These are phyloP conservation scores for Cadophora sp. DNA, from an alignment of 2,329 filamentous ascomycete genomes.

Conservation along the genomic window DNA sequence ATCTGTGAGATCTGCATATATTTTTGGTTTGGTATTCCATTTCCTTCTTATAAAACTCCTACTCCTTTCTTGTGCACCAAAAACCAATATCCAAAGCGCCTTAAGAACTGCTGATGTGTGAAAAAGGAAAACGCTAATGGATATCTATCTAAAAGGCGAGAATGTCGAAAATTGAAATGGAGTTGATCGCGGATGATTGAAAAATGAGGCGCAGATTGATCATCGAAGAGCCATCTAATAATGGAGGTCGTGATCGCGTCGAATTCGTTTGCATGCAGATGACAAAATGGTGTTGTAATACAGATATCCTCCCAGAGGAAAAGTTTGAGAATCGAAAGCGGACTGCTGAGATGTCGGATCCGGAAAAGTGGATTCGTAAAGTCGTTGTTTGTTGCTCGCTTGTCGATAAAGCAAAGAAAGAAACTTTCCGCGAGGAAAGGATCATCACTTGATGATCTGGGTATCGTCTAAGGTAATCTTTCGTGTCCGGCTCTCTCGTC, in stretches of 20 bases:
- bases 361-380: background rate
- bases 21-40: background rate
- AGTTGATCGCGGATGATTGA: background rate
- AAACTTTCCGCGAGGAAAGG: constrained; percentile 11
- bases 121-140: constrained; percentile 1
- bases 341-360: background rate
- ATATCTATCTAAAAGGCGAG: constrained; percentile 18
- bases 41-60: background rate
- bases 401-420: background rate
- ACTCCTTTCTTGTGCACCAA: background rate
- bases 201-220: background rate
- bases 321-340: constrained; percentile 2
- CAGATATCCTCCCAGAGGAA: constrained; percentile 17
- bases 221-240: background rate
- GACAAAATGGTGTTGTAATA: background rate
- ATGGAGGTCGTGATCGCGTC: background rate
- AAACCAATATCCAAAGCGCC: background rate
- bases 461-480: constrained; percentile 10
- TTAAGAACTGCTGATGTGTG: background rate
- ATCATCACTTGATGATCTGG: constrained; percentile 14
- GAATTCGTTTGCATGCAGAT: background rate
- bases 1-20: background rate
- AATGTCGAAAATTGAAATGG: background rate
- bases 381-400: constrained; percentile 14
- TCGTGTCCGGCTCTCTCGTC: background rate